A percentile compares a stretch with the other conserved stretches of the same genome.
Conservation (phyloP, 2,329 filamentous ascomycete genomes). For the Clarireedia paspali region DNA sequence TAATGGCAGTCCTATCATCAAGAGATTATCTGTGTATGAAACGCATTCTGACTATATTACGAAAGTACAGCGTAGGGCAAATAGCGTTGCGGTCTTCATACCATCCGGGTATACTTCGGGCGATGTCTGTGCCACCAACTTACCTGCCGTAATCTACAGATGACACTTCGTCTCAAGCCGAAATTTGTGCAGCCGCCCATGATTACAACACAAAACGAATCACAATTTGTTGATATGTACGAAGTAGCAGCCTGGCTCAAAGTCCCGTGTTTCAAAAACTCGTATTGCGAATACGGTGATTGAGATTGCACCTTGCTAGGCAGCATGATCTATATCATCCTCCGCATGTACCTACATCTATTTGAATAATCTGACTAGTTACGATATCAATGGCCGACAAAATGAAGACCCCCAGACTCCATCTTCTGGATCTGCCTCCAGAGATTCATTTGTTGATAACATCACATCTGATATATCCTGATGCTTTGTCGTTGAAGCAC, state of each 20-base stretch:
- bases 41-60: no score
- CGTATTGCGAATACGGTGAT: not conserved
- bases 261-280: not conserved
- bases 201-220: not conserved
- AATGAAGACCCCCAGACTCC: not conserved
- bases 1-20: no score
- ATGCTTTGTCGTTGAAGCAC: conserved; percentile 64
- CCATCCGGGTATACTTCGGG: no score
- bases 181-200: not conserved
- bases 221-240: no score
- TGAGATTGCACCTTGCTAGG: not conserved
- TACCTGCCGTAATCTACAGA: no score
- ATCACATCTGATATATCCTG: conserved; percentile 56
- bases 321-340: not conserved
- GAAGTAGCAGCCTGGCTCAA: conserved; percentile 1
- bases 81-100: no score
- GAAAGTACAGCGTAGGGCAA: no score
- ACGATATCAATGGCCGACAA: not conserved
- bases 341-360: not conserved
- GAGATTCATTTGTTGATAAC: conserved; percentile 61
- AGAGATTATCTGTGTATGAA: no score
- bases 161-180: no score
- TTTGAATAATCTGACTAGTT: not conserved
- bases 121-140: no score
- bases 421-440: conserved; percentile 40